A percentile compares a stretch with the other conserved stretches of the same genome.
Conservation (phyloP, 2,329 filamentous ascomycete species). For the Trichoderma citrinoviride region DNA sequence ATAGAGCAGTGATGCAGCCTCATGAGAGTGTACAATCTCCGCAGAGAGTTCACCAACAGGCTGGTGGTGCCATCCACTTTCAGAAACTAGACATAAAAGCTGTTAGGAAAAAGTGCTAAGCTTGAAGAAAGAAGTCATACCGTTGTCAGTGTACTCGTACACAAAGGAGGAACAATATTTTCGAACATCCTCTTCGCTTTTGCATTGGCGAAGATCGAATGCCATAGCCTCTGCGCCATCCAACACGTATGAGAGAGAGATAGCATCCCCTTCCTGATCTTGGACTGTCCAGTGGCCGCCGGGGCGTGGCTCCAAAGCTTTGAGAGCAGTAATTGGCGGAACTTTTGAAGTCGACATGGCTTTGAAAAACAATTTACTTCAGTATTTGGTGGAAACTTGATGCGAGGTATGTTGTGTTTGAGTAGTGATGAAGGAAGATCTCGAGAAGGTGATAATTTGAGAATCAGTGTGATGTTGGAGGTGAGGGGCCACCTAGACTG, state of each 20-base stretch:
- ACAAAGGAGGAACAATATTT: not conserved
- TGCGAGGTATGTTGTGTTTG: not conserved
- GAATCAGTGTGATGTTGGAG: not conserved
- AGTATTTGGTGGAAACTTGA: not conserved
- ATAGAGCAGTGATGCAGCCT: not conserved
- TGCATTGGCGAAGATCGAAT: not conserved
- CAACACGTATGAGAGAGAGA: not conserved
- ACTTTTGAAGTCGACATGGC: not conserved
- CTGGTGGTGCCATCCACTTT: not conserved
- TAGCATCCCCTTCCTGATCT: constrained; percentile 18
- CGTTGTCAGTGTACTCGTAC: not conserved
- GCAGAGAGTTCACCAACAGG: not conserved
- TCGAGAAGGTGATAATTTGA: not conserved
- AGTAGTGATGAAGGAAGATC: not conserved
- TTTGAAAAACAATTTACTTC: not conserved
- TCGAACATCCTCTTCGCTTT: not conserved
- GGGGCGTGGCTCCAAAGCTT: constrained; percentile 23
- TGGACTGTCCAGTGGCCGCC: constrained; percentile 24
- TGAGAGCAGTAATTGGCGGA: constrained; percentile 21
- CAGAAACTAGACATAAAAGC: not conserved
- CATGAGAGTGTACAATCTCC: not conserved
- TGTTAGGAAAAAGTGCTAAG: not conserved
- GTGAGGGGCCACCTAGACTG: not conserved
- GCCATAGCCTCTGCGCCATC: not conserved
- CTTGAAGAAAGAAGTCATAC: not conserved